phyloP scores from a whole-genome alignment of 2,329 filamentous ascomycete genomes.

The Alternaria brassicae region DNA sequence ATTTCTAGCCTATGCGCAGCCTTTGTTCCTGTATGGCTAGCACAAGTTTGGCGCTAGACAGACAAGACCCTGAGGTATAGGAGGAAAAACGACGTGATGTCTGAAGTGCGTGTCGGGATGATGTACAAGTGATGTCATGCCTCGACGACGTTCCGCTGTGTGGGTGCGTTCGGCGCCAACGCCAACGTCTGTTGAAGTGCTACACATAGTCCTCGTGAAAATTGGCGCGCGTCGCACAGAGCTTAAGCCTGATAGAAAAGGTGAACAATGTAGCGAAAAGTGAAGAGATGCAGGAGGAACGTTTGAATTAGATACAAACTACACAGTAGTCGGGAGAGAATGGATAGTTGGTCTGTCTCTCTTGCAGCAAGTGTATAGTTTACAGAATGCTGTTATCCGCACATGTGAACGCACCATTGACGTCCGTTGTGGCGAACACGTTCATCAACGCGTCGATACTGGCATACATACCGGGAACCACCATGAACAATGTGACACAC shows the following conservation, averaged over 20 bases:
- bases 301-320: too few species aligned
- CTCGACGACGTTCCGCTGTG: neutral
- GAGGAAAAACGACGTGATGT: neutral
- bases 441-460: slow-evolving; percentile 31
- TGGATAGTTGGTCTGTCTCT: slow-evolving; percentile 1
- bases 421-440: slow-evolving; percentile 34
- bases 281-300: neutral
- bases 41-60: neutral
- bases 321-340: too few species aligned
- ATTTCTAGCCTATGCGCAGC: neutral
- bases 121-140: neutral
- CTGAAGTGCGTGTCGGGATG: neutral
- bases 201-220: neutral
- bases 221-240: too few species aligned
- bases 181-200: neutral
- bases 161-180: neutral
- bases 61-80: neutral
- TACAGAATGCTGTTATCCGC: slow-evolving; percentile 36
- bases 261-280: too few species aligned
- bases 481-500: slow-evolving; percentile 32
- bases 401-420: slow-evolving; percentile 40
- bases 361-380: neutral
- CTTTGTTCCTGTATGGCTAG: slow-evolving; percentile 1
- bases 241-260: too few species aligned
- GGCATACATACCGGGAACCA: slow-evolving; percentile 37